Base-by-base conservation (phyloP, 805 yeast genomes). In the Hanseniaspora clermontiae region DNA sequence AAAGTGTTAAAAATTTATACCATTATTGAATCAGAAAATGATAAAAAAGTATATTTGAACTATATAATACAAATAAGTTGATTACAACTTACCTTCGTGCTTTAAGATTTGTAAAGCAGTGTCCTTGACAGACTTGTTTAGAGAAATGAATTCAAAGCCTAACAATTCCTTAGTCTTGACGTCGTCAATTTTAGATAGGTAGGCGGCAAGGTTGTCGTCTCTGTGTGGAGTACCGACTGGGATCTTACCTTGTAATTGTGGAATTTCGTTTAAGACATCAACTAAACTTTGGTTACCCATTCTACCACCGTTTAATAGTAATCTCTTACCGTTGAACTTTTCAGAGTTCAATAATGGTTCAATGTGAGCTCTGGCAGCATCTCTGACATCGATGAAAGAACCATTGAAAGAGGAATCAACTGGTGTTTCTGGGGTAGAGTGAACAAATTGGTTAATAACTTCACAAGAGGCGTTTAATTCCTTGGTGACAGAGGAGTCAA, bases 311-410 rank as follows among this genome's bases (percentile, higher is more conserved):
- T 62, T 36, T 43, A 67, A 50, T 8, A 66, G 46, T 40, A 55
- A 43, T 61, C 77, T 69, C 51, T 73, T 61, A 14, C 70, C 71
- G 31, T 59, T 49, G 52, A 62, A 60, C 32, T 71, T 67, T 38
- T 65, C 66, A 55, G 50, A 49, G 46, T 66, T 70, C 61, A 74
- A 76, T 57, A 78, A 70, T 4, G 83, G 81, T 17, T 64, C 61
- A 14, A 79, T 61, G 63, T 82, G 87, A 9, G 82, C 80, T 55
- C 63, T 64, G 8, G 86, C 84, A 42, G 78, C 83, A 63, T 82
- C 86, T 62, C 84, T 73, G 7, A 81, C 85, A 64, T 81, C 84
- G 39, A 77, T 71, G 49, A 64, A 72, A 15, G 49, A 64, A 60
- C 63, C 61, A 67, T 62, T 31, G 63, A 68, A 42, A 9, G 49